These are phyloP conservation scores for Yarrowia deformans DNA, from an alignment of 805 yeast species.

Conservation along the genomic window DNA sequence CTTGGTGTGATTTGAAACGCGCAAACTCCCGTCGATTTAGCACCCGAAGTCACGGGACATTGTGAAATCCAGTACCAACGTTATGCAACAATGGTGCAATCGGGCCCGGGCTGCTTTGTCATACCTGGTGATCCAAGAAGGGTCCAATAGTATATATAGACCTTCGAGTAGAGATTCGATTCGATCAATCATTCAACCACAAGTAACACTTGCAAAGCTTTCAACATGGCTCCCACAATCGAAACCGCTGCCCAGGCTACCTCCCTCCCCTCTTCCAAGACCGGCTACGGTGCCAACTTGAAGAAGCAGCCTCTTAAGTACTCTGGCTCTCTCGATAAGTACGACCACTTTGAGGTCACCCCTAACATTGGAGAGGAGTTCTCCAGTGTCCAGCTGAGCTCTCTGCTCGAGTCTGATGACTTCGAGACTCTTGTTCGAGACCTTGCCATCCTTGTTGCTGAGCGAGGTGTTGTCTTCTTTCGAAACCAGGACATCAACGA, in stretches of 20 bases:
- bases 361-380: slow-evolving; percentile 41
- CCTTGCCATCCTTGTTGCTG: slow-evolving; percentile 56
- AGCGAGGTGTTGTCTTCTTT: slow-evolving; percentile 61
- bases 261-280: slow-evolving; percentile 26
- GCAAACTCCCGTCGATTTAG: slow-evolving; percentile 24
- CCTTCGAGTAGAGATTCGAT: neutral
- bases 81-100: slow-evolving; percentile 37
- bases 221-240: slow-evolving; percentile 40
- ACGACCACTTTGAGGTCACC: slow-evolving; percentile 40
- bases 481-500: slow-evolving; percentile 54
- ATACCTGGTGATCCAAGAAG: slow-evolving; percentile 4
- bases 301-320: slow-evolving; percentile 38
- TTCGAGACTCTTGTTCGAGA: slow-evolving; percentile 46
- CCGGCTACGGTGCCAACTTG: slow-evolving; percentile 36
- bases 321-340: slow-evolving; percentile 40
- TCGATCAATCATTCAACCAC: slow-evolving; percentile 13
- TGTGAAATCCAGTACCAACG: slow-evolving; percentile 21
- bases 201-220: slow-evolving; percentile 26
- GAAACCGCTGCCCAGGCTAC: slow-evolving; percentile 25
- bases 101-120: slow-evolving; percentile 21
- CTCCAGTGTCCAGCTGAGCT: slow-evolving; percentile 28
- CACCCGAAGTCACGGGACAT: slow-evolving; percentile 29
- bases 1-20: slow-evolving; percentile 20
- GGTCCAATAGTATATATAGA: slow-evolving; percentile 30
- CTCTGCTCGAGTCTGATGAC: slow-evolving; percentile 36